Evolutionary conservation across 352 stramenopile genomes (phyloP).

Genomic region (Phytopythium boreale): DNA sequence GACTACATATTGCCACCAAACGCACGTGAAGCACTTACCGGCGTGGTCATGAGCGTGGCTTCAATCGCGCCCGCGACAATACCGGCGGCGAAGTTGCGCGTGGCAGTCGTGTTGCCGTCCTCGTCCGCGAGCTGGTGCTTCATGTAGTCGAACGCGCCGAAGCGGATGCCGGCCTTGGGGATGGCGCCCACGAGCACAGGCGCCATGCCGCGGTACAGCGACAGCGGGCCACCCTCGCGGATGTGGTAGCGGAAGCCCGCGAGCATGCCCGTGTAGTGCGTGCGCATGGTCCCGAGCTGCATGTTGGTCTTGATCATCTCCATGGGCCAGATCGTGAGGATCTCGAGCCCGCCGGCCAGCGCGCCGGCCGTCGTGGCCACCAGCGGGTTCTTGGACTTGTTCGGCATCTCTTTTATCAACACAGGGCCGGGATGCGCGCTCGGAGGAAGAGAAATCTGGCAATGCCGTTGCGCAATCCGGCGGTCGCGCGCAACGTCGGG

Average conservation of each 20-base stretch:
- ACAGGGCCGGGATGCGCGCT: background rate
- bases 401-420: slow-evolving; percentile 21
- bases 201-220: slow-evolving; percentile 92
- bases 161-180: slow-evolving; percentile 96
- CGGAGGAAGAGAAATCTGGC: background rate
- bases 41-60: slow-evolving; percentile 92
- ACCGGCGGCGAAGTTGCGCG: slow-evolving; percentile 91
- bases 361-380: slow-evolving; percentile 80
- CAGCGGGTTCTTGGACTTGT: slow-evolving; percentile 76
- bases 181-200: slow-evolving; percentile 94
- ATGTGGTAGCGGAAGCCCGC: slow-evolving; percentile 73
- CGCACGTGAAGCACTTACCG: slow-evolving; percentile 30
- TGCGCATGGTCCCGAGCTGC: slow-evolving; percentile 82
- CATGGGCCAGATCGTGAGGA: slow-evolving; percentile 89
- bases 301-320: slow-evolving; percentile 96
- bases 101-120: slow-evolving; percentile 87
- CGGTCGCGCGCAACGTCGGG: background rate
- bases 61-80: slow-evolving; percentile 91
- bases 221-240: slow-evolving; percentile 54
- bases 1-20: background rate
- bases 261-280: slow-evolving; percentile 73
- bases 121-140: slow-evolving; percentile 83
- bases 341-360: slow-evolving; percentile 89
- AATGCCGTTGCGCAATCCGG: slow-evolving; percentile 6
- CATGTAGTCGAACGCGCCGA: slow-evolving; percentile 93